Evolutionary conservation across 305 asterid genomes (phyloP).

Genomic region (Fraxinus albicans): DNA sequence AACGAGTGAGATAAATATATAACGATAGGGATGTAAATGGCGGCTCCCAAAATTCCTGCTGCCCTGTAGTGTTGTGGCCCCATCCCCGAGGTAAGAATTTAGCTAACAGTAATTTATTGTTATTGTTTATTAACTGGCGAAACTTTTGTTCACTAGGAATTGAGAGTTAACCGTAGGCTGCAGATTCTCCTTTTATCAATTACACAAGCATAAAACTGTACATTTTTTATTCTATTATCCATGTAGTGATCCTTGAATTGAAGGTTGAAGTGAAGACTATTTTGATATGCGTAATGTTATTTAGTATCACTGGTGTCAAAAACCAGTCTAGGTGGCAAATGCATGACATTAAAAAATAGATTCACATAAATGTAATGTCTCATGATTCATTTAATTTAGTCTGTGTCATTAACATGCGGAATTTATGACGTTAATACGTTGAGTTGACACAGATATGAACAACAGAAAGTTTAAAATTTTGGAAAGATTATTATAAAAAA

Average conservation of each 20-base stretch:
- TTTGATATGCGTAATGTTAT: neutral
- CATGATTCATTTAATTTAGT: too few relatives aligned
- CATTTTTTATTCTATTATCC: constrained; percentile 10
- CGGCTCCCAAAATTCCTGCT: neutral
- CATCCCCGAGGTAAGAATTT: constrained; percentile 6
- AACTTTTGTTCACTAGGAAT: constrained; percentile 21
- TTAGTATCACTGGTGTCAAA: too few relatives aligned
- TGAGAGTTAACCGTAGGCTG: constrained; percentile 13
- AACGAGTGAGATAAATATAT: too few relatives aligned
- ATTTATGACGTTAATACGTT: too few relatives aligned
- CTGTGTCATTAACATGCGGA: too few relatives aligned
- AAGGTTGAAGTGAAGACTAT: neutral
- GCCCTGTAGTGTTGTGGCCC: constrained; percentile 15
- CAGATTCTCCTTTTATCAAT: constrained; percentile 18
- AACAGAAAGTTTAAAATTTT: too few relatives aligned
- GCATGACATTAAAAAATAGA: too few relatives aligned
- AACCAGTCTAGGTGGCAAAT: too few relatives aligned
- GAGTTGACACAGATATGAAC: too few relatives aligned
- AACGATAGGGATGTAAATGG: too few relatives aligned
- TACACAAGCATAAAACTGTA: constrained; percentile 10
- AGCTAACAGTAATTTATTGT: constrained; percentile 29
- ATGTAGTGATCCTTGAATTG: constrained; percentile 1
- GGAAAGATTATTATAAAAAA: too few relatives aligned
- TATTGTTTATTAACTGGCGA: constrained; percentile 23
- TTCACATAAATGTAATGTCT: too few relatives aligned